Evolutionary conservation across 441 rosid species (phyloP), one percentile per base, ranked within the genome.

Genomic region (Codiaeum variegatum): DNA sequence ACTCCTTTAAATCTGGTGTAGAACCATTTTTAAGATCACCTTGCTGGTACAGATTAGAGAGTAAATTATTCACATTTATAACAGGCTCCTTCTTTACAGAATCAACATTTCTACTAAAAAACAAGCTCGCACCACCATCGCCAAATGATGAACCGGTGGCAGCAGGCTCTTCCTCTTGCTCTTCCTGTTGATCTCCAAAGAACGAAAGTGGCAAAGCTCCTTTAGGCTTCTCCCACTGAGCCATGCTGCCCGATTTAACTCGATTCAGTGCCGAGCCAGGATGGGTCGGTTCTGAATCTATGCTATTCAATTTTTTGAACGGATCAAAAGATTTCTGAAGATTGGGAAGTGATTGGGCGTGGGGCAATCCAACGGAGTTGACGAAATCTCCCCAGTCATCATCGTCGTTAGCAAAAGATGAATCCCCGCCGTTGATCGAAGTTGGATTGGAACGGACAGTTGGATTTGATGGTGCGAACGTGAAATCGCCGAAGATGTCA

Each of bases 121-220:
- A 69, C 26, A 67, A 79, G 38, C 72, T 67, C 10, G 72, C 73
- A 64, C 74, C 85, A 21, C 70, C 71, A 66, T 70, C 56, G 44
- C 60, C 69, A 29, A 83, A 76, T 12, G 81, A 66, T 3, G 82
- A 32, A 66, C 29, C 72, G 19, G 59, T 19, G 0, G 77, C 80
- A 49, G 77, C 76, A 12, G 92, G 77, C 75, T n/a, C 74, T 51
- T 71, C 85, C 42, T 69, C 74, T 51, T 71, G 84, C 42, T 69
- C 92, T 29, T 78, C 86, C 61, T 83, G 85, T 19, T 78, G 82
- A 46, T 72, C 55, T 64, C 99, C 97, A 68, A 92, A 94, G 7
- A 91, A 77, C 32, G 98, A 92, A 23, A 94, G 80, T 67, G 97
- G 97, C 78, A 92, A 81, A 38, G 93, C 92, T 75, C 97, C 94